Conservation (phyloP, 1,284 basidiomycete genomes). For the Ceratobasidium sp. region DNA sequence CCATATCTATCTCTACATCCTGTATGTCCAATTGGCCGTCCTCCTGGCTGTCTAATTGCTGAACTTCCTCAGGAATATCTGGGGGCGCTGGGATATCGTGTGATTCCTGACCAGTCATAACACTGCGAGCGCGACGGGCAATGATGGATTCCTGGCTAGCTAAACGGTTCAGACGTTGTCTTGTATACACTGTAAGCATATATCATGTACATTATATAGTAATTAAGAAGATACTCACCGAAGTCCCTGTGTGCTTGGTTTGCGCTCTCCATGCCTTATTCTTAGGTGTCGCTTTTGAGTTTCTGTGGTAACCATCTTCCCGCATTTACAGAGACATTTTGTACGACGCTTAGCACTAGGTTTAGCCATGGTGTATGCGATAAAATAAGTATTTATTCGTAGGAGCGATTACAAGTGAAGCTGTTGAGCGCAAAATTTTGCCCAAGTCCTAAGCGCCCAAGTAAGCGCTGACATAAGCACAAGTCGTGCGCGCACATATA, state of each 20-base stretch:
- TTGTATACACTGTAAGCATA: too few relatives aligned
- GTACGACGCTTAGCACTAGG: not conserved
- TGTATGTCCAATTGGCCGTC: not conserved
- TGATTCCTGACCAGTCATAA: too few relatives aligned
- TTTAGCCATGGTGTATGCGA: not conserved
- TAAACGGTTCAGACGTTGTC: not conserved
- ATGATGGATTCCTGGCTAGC: constrained; percentile 1
- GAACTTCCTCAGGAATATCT: too few relatives aligned
- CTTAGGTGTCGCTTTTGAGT: not conserved
- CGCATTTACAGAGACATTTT: not conserved
- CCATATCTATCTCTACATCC: not conserved
- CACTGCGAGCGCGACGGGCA: not conserved
- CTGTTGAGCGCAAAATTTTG: not conserved
- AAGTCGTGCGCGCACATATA: not conserved
- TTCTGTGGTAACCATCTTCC: not conserved
- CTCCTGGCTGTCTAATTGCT: not conserved
- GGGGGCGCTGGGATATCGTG: not conserved
- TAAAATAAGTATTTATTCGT: not conserved
- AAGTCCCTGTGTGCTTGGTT: not conserved
- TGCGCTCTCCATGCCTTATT: not conserved
- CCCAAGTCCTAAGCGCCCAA: constrained; percentile 8
- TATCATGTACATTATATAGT: not conserved
- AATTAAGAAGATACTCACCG: not conserved
- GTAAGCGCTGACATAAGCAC: not conserved
- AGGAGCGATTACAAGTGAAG: not conserved